These are phyloP conservation scores for Hysterangium stoloniferum DNA, from an alignment of 768 basidiomycete genomes.

Conservation along the genomic window DNA sequence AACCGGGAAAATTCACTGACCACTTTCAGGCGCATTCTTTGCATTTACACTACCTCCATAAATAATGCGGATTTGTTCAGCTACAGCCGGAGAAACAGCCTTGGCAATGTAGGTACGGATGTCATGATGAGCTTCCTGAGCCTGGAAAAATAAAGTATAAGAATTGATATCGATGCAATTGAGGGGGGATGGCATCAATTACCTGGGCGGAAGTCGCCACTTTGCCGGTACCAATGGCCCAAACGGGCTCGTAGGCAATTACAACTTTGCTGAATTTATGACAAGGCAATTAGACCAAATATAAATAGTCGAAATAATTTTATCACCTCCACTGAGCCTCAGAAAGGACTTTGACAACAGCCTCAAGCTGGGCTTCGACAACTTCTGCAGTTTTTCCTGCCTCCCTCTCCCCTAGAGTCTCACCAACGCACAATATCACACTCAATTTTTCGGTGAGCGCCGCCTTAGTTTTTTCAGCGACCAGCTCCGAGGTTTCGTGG, in stretches of 20 bases:
- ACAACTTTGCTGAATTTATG: conserved; percentile 63
- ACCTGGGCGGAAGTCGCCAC: conserved; percentile 71
- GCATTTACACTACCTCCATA: conserved; percentile 94
- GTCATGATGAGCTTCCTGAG: conserved; percentile 84
- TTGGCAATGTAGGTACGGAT: conserved; percentile 68
- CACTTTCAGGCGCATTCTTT: conserved; percentile 80
- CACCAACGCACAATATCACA: conserved; percentile 95
- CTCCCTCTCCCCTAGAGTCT: conserved; percentile 87
- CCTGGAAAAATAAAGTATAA: conserved; percentile 37
- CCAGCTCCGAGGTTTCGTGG: conserved; percentile 73
- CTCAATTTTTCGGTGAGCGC: conserved; percentile 68
- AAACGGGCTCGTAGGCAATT: conserved; percentile 94
- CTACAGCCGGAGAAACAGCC: conserved; percentile 60
- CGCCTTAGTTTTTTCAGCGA: conserved; percentile 82
- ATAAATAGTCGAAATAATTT: conserved; percentile 21
- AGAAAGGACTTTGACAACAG: conserved; percentile 55
- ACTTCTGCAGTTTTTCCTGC: conserved; percentile 66
- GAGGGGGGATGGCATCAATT: conserved; percentile 1
- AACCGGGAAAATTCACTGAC: conserved; percentile 40
- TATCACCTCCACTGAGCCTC: conserved; percentile 83
- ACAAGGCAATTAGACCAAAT: neutral
- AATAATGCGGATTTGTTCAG: conserved; percentile 74
- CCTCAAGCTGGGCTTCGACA: conserved; percentile 74
- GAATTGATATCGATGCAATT: neutral
- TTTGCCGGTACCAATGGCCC: conserved; percentile 98